Evolutionary conservation across 306 rosid genomes (phyloP).

Genomic region (Cucumis cinereus): DNA sequence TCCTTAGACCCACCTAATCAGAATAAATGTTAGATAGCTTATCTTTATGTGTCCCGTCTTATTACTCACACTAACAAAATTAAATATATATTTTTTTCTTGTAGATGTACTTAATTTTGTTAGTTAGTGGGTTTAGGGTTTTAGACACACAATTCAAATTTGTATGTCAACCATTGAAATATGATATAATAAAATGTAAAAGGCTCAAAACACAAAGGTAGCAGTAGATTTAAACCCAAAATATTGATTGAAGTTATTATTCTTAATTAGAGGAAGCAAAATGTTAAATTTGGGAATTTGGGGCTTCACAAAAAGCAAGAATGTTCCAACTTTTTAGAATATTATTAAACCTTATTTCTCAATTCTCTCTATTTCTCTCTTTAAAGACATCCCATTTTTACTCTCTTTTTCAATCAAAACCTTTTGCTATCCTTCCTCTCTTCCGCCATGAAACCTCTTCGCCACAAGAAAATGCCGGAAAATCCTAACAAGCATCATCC

Average conservation of each 20-base stretch:
- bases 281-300: background rate
- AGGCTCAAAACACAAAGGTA: too few species aligned
- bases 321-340: background rate
- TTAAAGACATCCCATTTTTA: background rate
- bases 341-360: background rate
- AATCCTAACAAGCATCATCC: background rate
- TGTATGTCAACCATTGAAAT: too few species aligned
- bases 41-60: too few species aligned
- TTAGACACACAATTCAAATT: too few species aligned
- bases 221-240: background rate
- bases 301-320: background rate
- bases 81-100: too few species aligned
- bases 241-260: background rate
- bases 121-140: too few species aligned
- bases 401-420: background rate
- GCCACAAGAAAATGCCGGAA: constrained; percentile 10
- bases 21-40: too few species aligned
- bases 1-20: too few species aligned
- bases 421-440: background rate
- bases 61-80: too few species aligned
- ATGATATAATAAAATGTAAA: too few species aligned
- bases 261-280: background rate
- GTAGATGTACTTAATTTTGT: too few species aligned
- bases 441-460: constrained; percentile 21
- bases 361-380: background rate